Conservation (phyloP, 2,329 filamentous ascomycete genomes). For the Claviceps maximensis region DNA sequence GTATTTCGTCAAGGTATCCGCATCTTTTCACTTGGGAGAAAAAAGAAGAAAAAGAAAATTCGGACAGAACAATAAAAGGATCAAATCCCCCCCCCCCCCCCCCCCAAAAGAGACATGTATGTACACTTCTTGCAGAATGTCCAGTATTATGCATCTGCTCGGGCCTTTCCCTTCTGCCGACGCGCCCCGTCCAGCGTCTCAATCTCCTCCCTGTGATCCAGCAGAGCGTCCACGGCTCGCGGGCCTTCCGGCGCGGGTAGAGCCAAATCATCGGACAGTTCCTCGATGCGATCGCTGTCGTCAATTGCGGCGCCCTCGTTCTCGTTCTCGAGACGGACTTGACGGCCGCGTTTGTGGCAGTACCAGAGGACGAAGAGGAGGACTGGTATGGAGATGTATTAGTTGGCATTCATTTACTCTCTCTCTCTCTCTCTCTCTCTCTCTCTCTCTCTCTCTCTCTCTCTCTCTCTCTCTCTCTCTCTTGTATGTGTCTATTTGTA, state of each 20-base stretch:
- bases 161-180: neutral
- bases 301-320: slow-evolving; percentile 31
- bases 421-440: no score
- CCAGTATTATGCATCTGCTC: neutral
- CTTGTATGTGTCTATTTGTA: no score
- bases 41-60: no score
- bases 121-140: neutral
- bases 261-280: slow-evolving; percentile 34
- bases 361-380: slow-evolving; percentile 95
- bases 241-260: slow-evolving; percentile 18
- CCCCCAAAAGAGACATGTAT: no score
- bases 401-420: no score
- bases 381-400: slow-evolving; percentile 35
- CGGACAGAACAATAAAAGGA: no score
- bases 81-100: no score
- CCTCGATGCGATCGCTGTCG: slow-evolving; percentile 30
- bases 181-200: neutral
- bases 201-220: neutral
- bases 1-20: no score
- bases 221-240: neutral
- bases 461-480: neutral
- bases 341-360: slow-evolving; percentile 86
- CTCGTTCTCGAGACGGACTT: slow-evolving; percentile 61
- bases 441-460: neutral
- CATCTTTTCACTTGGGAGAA: no score